Percentiles rank a stretch among this genome's conserved stretches.
Conservation (phyloP, 805 yeast genomes). For the Lipomyces kockii region DNA sequence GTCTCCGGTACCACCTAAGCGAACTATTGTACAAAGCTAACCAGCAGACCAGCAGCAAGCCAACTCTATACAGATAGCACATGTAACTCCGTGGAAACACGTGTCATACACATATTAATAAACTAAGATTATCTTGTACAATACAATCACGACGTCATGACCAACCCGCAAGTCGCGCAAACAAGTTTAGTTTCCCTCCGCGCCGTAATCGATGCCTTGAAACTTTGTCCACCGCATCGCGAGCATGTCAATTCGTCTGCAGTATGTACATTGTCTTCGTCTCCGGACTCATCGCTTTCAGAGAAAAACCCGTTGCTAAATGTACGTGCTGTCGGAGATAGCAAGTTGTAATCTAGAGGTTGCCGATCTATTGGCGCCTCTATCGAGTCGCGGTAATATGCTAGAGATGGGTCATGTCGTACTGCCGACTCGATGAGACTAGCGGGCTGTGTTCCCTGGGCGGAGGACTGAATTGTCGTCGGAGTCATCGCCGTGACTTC, state of each 20-base stretch:
- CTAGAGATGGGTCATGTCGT: constrained; percentile 1
- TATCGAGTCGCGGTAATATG: constrained; percentile 10
- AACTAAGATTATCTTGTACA: background rate
- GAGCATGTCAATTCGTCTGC: constrained; percentile 26
- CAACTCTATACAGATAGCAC: background rate
- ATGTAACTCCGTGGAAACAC: background rate
- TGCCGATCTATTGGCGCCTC: background rate
- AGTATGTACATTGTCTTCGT: constrained; percentile 8
- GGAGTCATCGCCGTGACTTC: background rate
- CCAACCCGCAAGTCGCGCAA: constrained; percentile 23
- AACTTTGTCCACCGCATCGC: constrained; percentile 25
- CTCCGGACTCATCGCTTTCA: constrained; percentile 8
- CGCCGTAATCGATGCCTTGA: constrained; percentile 30
- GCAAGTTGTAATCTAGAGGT: background rate
- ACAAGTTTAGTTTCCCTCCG: constrained; percentile 27
- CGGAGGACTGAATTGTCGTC: background rate
- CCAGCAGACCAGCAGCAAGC: no score
- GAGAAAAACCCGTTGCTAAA: constrained; percentile 4
- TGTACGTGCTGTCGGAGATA: background rate
- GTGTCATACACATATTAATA: background rate
- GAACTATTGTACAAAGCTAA: no score
- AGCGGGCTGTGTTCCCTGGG: background rate
- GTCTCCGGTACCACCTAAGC: no score
- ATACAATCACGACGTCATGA: constrained; percentile 7
- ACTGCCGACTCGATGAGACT: background rate